Evolutionary conservation across 345 rosid genomes (phyloP), one percentile per base, ranked within the genome.

Genomic region (Bruguiera sexangula): DNA sequence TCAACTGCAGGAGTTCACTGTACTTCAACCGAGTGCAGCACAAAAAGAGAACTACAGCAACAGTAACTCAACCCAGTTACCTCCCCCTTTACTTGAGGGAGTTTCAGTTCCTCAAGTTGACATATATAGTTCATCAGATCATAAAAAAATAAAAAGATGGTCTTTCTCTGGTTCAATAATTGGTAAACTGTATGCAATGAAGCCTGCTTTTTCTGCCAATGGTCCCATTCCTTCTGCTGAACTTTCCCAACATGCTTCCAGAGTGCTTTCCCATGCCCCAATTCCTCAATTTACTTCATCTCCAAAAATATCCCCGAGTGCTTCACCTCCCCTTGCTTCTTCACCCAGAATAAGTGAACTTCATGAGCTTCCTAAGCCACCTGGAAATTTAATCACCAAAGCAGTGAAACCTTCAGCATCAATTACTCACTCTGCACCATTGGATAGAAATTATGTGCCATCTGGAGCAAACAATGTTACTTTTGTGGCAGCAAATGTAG

Each of bases 331-430:
- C 51, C 87, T 79, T 69, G 84, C 58, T 73, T 87, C 88, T 62
- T 90, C 98, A 65, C 98, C 96, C 27, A 86, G 87, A 68, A 83
- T 81, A 63, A 89, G 82, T 43, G 96, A 89, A 83, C 97, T 90
- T 72, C 98, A 96, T 61, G 86, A 89, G 83, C 99, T 96, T 80
- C 99, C 99, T 6, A 82, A 95, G 83, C 97, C 99, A 43, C 98
- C 99, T 0, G 79, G 75, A 67, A 65, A 75, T 71, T 73, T 80
- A 53, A 82, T 77, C 1, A 65, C 80, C 61, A 86, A 85, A 82
- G 76, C 86, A 21, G 77, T 82, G 57, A 92, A 89, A 76, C 77
- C 91, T 27, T 58, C 82, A 27, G 80, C 72, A 53, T 58, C 74
- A 52, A 70, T 83, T 51, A 94, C 94, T 75, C 95, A 92, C 73